phyloP scores from a whole-genome alignment of 371 early-diverging fungal genomes.

The Choanephora cucurbitarum region DNA sequence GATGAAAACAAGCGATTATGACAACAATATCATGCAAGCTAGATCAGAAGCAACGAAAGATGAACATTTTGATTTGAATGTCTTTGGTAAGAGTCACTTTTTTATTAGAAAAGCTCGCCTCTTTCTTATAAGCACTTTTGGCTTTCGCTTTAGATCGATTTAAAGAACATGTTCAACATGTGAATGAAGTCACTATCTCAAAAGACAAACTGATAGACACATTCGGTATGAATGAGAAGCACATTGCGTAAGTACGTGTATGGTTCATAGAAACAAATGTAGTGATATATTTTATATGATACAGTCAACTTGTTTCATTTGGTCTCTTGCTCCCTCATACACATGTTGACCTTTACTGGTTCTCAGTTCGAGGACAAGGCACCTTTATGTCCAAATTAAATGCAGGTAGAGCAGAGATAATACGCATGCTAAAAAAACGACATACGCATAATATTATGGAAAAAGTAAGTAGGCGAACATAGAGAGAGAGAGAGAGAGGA shows the following conservation, averaged over 20 bases:
- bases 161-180: conserved; percentile 7
- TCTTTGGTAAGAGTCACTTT: conserved; percentile 11
- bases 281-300: neutral
- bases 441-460: conserved; percentile 27
- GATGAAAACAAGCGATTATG: conserved; percentile 30
- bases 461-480: conserved; percentile 18
- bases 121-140: too few species aligned
- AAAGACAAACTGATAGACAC: conserved; percentile 4
- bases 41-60: conserved; percentile 25
- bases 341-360: conserved; percentile 20
- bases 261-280: neutral
- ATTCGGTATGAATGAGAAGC: conserved; percentile 8
- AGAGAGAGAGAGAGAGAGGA: too few species aligned
- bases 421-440: conserved; percentile 22
- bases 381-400: conserved; percentile 23
- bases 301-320: conserved; percentile 17
- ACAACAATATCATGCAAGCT: conserved; percentile 30
- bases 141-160: conserved; percentile 6
- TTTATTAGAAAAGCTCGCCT: too few species aligned
- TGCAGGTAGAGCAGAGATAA: conserved; percentile 20
- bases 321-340: conserved; percentile 21
- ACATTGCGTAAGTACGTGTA: conserved; percentile 16
- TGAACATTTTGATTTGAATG: neutral
- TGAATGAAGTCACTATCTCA: conserved; percentile 10
- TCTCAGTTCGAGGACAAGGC: conserved; percentile 23